phyloP scores from a whole-genome alignment of 768 basidiomycete species.

The Macrolepiota albuminosa region DNA sequence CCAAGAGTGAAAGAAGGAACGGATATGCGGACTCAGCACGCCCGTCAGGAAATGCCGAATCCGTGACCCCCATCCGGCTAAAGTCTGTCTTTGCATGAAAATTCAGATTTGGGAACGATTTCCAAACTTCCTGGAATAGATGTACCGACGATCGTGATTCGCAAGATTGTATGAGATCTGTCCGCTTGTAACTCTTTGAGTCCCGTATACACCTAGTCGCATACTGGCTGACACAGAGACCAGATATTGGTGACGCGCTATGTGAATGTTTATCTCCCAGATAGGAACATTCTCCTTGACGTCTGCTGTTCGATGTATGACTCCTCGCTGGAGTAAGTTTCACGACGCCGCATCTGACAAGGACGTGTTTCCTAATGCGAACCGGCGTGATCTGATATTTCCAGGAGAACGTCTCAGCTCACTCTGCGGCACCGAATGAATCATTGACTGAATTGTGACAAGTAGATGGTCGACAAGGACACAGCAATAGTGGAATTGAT shows the following conservation, averaged over 20 bases:
- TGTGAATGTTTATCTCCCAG: not conserved
- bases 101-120: slow-evolving; percentile 7
- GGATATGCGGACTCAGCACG: slow-evolving; percentile 19
- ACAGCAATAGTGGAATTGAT: slow-evolving; percentile 5
- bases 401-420: slow-evolving; percentile 2
- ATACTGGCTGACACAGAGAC: not conserved
- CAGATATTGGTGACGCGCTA: not conserved
- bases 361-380: not conserved
- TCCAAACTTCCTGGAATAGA: not conserved
- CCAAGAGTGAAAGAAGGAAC: slow-evolving; percentile 19
- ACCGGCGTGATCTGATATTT: slow-evolving; percentile 6
- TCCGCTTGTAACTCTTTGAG: not conserved
- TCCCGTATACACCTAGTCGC: not conserved
- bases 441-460: not conserved
- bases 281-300: slow-evolving; percentile 4
- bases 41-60: slow-evolving; percentile 15
- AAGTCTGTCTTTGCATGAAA: slow-evolving; percentile 13
- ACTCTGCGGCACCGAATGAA: slow-evolving; percentile 11
- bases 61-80: slow-evolving; percentile 20
- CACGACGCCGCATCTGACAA: slow-evolving; percentile 8
- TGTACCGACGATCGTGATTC: not conserved
- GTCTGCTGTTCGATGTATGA: slow-evolving; percentile 7
- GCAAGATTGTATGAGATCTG: slow-evolving; percentile 3
- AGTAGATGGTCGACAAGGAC: slow-evolving; percentile 14
- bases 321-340: not conserved